Evolutionary conservation across 306 rosid species (phyloP), one percentile per base, ranked within the genome.

Genomic region (Casuarina equisetifolia): DNA sequence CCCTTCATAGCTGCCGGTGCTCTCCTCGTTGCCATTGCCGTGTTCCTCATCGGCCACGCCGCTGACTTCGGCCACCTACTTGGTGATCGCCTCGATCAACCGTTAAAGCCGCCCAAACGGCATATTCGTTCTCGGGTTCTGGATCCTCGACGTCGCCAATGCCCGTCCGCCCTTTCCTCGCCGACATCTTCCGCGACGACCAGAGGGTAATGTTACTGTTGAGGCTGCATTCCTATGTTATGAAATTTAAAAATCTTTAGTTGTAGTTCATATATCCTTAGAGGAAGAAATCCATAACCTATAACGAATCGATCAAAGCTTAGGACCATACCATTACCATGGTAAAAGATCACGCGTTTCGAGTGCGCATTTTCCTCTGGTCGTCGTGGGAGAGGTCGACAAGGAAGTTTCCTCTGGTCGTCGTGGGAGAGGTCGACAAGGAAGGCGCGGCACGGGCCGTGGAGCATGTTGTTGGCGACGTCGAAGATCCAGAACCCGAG

Each of bases 71-170:
- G 98, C 0, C 89, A 89, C 70, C 16, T 57, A 35, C 73, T 77
- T 44, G 97, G 97, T 6, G 94, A 92, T 70, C 6, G 36, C 5
- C 36, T 82, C 0, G 36, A 40, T 0, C 64, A 80, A 1, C 51
- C 66, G 3, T 5, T 46, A 89, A 6, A 91, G 92, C 1, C 87
- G 94, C 0, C 89, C 94, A 66, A 78, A 90, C n/a, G 87, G 69
- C 19, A 43, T 88, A 61, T 92, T 92, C 79, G 92, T 91, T 5
- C 52, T 90, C 42, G 94, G 97, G 0, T 91, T 91, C 86, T 91
- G 97, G 97, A 85, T 91, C 69, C 91, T 91, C 2, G 96, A 91
- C 84, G 96, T 91, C 2, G 93, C 96, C 16, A 91, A 91, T 93
- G 96, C 0, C 96, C 96, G 0, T 91, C 83, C 85, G 96, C 0